Conservation (phyloP, 2,329 filamentous ascomycete species). For the Ophiostoma sp. region DNA sequence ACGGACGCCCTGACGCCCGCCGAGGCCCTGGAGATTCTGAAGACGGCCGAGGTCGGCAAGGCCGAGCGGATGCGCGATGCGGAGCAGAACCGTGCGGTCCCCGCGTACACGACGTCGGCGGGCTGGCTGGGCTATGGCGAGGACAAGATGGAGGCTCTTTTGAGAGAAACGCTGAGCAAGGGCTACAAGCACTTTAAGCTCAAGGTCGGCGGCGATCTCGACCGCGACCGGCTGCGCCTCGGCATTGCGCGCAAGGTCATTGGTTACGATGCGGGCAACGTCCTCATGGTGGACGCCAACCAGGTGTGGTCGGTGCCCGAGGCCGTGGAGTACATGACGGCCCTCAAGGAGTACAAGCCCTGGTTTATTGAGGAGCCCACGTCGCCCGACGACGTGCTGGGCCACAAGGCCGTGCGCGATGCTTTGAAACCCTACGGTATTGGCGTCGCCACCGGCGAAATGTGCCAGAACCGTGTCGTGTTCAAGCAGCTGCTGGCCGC, state of each 20-base stretch:
- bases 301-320: conserved; percentile 91
- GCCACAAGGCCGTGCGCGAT: conserved; percentile 81
- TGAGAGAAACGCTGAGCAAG: conserved; percentile 71
- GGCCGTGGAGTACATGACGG: conserved; percentile 81
- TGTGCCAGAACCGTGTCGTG: conserved; percentile 92
- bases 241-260: conserved; percentile 64
- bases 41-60: conserved; percentile 66
- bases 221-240: conserved; percentile 69
- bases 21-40: conserved; percentile 73
- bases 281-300: conserved; percentile 92
- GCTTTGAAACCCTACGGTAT: conserved; percentile 74
- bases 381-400: conserved; percentile 83
- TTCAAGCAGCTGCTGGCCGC: conserved; percentile 87
- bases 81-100: conserved; percentile 71
- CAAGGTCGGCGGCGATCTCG: conserved; percentile 76
- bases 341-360: conserved; percentile 78
- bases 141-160: conserved; percentile 76
- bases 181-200: conserved; percentile 89
- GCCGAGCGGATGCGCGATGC: conserved; percentile 71
- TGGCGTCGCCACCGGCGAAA: conserved; percentile 87
- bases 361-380: conserved; percentile 97
- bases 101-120: conserved; percentile 86
- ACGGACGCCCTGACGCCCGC: conserved; percentile 88
- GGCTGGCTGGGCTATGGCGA: conserved; percentile 91
- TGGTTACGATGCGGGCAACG: conserved; percentile 66